Conservation (phyloP, 495 filamentous ascomycete genomes). For the Lasiosphaeria hispida region DNA sequence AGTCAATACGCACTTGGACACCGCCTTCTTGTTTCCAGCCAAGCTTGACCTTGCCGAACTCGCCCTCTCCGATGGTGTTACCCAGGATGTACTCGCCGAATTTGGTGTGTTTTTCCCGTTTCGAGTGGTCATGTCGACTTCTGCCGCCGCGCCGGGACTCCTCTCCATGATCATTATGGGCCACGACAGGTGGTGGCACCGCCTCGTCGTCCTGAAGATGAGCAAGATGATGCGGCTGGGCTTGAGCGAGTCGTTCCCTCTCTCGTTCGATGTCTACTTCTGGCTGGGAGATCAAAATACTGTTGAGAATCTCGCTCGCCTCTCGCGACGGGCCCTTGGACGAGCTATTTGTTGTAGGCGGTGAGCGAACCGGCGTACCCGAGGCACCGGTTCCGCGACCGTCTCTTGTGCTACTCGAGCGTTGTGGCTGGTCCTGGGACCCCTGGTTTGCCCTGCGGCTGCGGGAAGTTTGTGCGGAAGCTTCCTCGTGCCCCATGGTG, state of each 20-base stretch:
- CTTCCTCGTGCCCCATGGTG: conserved; percentile 37
- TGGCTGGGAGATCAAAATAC: conserved; percentile 75
- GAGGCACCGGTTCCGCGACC: conserved; percentile 43
- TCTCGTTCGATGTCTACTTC: conserved; percentile 76
- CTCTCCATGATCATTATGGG: conserved; percentile 57
- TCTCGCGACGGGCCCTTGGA: conserved; percentile 57
- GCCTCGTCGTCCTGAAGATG: conserved; percentile 45
- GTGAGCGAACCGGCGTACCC: conserved; percentile 41
- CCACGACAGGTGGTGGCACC: conserved; percentile 54
- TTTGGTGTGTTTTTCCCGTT: conserved; percentile 70
- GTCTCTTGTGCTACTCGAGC: conserved; percentile 48
- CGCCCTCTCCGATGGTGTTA: conserved; percentile 95
- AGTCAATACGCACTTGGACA: conserved; percentile 58
- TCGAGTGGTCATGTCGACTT: conserved; percentile 75
- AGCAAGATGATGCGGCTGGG: conserved; percentile 50
- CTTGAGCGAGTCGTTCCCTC: conserved; percentile 64
- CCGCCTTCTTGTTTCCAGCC: conserved; percentile 98
- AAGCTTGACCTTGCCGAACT: conserved; percentile 98
- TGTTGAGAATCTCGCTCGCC: conserved; percentile 71
- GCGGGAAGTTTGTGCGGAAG: conserved; percentile 45
- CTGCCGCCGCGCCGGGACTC: conserved; percentile 58
- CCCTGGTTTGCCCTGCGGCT: conserved; percentile 49
- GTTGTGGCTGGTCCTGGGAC: conserved; percentile 41
- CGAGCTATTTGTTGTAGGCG: conserved; percentile 27
- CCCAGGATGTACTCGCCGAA: conserved; percentile 96